phyloP scores from a whole-genome alignment of 768 basidiomycete genomes.

The Termitomyces sp. region DNA sequence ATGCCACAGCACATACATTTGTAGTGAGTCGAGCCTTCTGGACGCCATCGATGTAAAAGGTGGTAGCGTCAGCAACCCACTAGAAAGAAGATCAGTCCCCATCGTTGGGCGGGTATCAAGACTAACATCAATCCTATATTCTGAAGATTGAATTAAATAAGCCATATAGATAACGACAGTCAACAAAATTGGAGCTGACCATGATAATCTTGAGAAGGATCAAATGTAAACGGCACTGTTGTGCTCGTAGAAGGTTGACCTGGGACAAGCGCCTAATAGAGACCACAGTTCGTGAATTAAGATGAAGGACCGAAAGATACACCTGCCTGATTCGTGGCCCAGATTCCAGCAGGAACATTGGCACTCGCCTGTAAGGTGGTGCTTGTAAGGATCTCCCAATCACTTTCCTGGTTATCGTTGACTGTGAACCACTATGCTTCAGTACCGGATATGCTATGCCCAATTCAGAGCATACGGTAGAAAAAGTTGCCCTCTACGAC shows the following conservation, averaged over 20 bases:
- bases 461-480: slow-evolving; percentile 21
- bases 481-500: slow-evolving; percentile 34
- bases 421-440: slow-evolving; percentile 12
- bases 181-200: slow-evolving; percentile 17
- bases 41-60: slow-evolving; percentile 30
- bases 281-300: background rate
- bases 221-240: slow-evolving; percentile 27
- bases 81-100: slow-evolving; percentile 2
- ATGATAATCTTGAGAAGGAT: slow-evolving; percentile 29
- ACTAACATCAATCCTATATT: slow-evolving; percentile 33
- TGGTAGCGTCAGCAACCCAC: slow-evolving; percentile 27
- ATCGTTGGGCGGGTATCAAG: background rate
- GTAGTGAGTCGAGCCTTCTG: slow-evolving; percentile 25
- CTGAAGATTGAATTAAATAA: slow-evolving; percentile 11
- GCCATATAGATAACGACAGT: background rate
- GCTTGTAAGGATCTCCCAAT: slow-evolving; percentile 32
- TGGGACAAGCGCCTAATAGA: slow-evolving; percentile 16
- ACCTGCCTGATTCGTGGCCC: slow-evolving; percentile 31
- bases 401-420: slow-evolving; percentile 28
- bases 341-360: slow-evolving; percentile 29
- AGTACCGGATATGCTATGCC: background rate
- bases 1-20: slow-evolving; percentile 19
- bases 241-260: slow-evolving; percentile 15
- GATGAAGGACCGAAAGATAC: background rate
- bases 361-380: slow-evolving; percentile 23